Evolutionary conservation across 129 eudicot genomes (phyloP), one percentile per base, ranked within the genome.

Genomic region (Chrysanthemum makinoi): DNA sequence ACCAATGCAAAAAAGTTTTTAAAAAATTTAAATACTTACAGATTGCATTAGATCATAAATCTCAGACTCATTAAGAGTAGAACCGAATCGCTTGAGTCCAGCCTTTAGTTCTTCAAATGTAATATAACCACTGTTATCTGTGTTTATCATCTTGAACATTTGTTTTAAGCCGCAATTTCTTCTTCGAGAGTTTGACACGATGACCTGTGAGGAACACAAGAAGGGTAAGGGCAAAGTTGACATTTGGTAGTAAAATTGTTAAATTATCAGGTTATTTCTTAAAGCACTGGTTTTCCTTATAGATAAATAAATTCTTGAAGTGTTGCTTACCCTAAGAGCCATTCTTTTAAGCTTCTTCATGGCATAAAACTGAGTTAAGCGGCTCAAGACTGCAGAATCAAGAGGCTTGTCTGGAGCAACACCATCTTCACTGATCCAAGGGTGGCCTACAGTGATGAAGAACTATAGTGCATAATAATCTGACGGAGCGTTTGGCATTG

Each of bases 301-400:
- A 39, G 10, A 7, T 7, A 39, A 39, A 39, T 39, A 39, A 6
- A 7, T 7, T 8, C 46, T 39, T 6, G 46, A 39, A 7, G 46
- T 8, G 46, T 4, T 11, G 63, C 80, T 74, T 86, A 91, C 98
- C 81, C 96, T 86, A 16, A 89, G 84, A 69, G 96, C 96, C 91
- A 92, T 92, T 86, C 86, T 91, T 91, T 89, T 89, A 64, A 92
- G 83, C 73, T 88, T 91, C 68, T 88, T 80, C 96, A 86, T 91
- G 59, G 89, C 88, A 39, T 90, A 86, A 79, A 92, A 92, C 71
- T 86, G 95, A 39, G 81, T 84, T 77, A 92, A 80, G 8, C 96
- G 87, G 47, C 66, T 88, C 55, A 89, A 73, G 43, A 92, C 89
- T 51, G 96, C 94, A 55, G 94, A 80, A 72, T 89, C 96, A 54